Evolutionary conservation across 139 green algal species (phyloP).

Genomic region (Chlorella sp.): DNA sequence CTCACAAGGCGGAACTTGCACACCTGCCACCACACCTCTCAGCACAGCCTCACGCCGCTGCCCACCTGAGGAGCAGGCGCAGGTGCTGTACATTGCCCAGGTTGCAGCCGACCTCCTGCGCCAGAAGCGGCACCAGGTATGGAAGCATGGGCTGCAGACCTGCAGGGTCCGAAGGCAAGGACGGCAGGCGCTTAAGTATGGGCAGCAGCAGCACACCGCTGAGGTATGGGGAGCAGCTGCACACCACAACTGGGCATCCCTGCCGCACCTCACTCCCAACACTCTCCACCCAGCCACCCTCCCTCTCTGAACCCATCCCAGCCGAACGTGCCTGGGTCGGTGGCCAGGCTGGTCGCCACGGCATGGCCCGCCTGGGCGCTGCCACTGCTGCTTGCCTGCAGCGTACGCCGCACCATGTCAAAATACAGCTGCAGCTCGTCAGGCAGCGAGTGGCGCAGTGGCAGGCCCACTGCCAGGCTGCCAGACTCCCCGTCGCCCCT

Average conservation of each 20-base stretch:
- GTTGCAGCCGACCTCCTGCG: background rate
- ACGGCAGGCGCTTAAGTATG: too few relatives aligned
- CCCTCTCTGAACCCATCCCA: too few relatives aligned
- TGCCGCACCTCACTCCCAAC: too few relatives aligned
- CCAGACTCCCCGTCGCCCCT: background rate
- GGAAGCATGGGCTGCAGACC: slow-evolving; percentile 17
- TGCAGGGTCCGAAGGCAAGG: background rate
- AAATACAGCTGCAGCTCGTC: slow-evolving; percentile 21
- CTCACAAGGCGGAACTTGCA: too few relatives aligned
- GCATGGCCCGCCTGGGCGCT: background rate
- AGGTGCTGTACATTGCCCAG: background rate
- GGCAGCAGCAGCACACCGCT: too few relatives aligned
- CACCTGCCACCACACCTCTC: too few relatives aligned
- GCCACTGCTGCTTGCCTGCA: background rate
- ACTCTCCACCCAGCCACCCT: too few relatives aligned
- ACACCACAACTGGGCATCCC: too few relatives aligned
- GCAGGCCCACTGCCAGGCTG: background rate
- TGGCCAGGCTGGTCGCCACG: slow-evolving; percentile 14
- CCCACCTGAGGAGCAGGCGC: background rate
- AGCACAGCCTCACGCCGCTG: too few relatives aligned
- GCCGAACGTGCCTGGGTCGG: background rate
- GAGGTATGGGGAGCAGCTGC: too few relatives aligned
- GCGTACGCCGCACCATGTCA: background rate
- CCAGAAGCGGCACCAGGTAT: slow-evolving; percentile 8
- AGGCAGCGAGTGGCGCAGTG: slow-evolving; percentile 6